Conservation (phyloP, 2,329 filamentous ascomycete genomes). For the Gliomastix tumulicola region DNA sequence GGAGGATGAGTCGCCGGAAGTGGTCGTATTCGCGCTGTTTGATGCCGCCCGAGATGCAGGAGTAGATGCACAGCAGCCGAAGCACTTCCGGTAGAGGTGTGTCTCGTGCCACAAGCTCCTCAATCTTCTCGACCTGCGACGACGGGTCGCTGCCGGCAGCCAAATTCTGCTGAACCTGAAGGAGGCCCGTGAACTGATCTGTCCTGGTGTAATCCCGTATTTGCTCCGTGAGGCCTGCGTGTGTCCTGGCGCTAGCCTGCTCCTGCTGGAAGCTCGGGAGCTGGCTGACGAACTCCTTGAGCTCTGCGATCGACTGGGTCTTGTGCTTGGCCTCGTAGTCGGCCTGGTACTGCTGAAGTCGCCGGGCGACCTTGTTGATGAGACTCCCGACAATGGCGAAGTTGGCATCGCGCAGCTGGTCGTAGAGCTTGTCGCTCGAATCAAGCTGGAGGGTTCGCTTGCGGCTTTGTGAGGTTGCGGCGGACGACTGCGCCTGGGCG, state of each 20-base stretch:
- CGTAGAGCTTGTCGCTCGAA: slow-evolving; percentile 81
- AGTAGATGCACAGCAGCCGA: slow-evolving; percentile 83
- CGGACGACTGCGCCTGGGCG: slow-evolving; percentile 55
- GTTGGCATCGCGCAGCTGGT: slow-evolving; percentile 82
- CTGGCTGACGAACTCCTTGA: slow-evolving; percentile 92
- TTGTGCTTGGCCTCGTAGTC: slow-evolving; percentile 90
- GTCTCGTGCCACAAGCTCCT: slow-evolving; percentile 88
- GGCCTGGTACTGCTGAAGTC: slow-evolving; percentile 71
- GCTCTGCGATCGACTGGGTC: slow-evolving; percentile 81
- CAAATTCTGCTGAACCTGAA: slow-evolving; percentile 94
- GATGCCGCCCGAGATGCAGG: slow-evolving; percentile 81
- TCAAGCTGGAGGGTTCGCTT: slow-evolving; percentile 89
- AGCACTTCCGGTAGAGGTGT: slow-evolving; percentile 76
- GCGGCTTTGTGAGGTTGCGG: slow-evolving; percentile 51
- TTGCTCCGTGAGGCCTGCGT: slow-evolving; percentile 88
- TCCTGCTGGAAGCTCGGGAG: slow-evolving; percentile 89
- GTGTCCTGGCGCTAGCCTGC: slow-evolving; percentile 84
- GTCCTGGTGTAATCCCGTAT: slow-evolving; percentile 89
- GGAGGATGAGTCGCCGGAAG: slow-evolving; percentile 80
- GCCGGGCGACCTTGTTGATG: slow-evolving; percentile 83
- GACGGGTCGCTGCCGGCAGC: slow-evolving; percentile 84
- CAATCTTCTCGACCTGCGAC: slow-evolving; percentile 83
- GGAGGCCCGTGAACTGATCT: slow-evolving; percentile 77
- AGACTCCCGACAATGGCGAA: slow-evolving; percentile 89
- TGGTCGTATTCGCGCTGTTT: slow-evolving; percentile 82